Evolutionary conservation across 1,139 yeast genomes (phyloP).

Genomic region (Wickerhamomyces sp.): DNA sequence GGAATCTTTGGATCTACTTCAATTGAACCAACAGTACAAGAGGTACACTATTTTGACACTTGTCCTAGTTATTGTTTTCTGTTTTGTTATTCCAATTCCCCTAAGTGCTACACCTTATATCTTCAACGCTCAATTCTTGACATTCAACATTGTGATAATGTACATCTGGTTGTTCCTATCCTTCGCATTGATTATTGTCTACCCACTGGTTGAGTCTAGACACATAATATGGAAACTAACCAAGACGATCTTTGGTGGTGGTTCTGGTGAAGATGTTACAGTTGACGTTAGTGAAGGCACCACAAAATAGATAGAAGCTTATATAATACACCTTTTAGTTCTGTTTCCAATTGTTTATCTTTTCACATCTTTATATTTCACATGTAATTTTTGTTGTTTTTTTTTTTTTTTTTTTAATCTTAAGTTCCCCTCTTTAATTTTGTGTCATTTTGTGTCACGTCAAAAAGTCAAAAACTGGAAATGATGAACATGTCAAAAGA

Average conservation of each 20-base stretch:
- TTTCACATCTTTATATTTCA: no score
- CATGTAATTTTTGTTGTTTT: no score
- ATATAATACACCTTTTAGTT: no score
- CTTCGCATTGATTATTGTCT: conserved; percentile 24
- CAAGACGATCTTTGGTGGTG: conserved; percentile 2
- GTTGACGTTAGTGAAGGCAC: no score
- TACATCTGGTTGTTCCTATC: conserved; percentile 29
- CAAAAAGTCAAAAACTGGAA: no score
- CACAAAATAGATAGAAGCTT: no score
- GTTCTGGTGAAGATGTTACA: no score
- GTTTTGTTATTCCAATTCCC: conserved; percentile 27
- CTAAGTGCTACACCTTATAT: conserved; percentile 27
- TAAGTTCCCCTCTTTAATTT: no score
- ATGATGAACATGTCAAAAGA: no score
- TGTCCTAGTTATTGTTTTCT: conserved; percentile 13
- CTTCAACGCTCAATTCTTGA: conserved; percentile 25
- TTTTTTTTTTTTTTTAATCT: no score
- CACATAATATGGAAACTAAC: conserved; percentile 6
- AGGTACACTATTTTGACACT: conserved; percentile 14
- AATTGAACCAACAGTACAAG: conserved; percentile 14
- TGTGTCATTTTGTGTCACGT: no score
- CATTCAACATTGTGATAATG: conserved; percentile 25
- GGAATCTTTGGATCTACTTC: conserved; percentile 6
- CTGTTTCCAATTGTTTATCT: no score
- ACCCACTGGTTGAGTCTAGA: conserved; percentile 27